Evolutionary conservation across 495 filamentous ascomycete genomes (phyloP).

Genomic region (Penicillium coffeae): DNA sequence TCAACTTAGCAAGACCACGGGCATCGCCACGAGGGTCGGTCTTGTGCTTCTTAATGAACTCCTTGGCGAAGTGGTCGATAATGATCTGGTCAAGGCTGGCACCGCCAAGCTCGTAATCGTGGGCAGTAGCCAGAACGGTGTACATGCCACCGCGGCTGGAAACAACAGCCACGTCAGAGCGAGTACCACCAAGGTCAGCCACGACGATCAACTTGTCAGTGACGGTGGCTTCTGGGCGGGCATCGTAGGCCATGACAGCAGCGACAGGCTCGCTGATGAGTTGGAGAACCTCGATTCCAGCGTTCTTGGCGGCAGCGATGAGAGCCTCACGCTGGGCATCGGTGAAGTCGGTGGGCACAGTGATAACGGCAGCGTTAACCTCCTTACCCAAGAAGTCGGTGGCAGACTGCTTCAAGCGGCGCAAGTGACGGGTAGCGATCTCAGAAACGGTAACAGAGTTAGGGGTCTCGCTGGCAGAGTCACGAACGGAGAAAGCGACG

Average conservation of each 20-base stretch:
- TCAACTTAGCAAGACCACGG: slow-evolving; percentile 83
- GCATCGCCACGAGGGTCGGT: slow-evolving; percentile 78
- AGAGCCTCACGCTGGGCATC: slow-evolving; percentile 82
- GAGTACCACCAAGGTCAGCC: slow-evolving; percentile 87
- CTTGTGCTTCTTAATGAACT: slow-evolving; percentile 94
- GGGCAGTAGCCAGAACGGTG: slow-evolving; percentile 86
- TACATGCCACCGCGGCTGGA: slow-evolving; percentile 93
- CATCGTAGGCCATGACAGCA: slow-evolving; percentile 88
- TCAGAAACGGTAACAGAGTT: slow-evolving; percentile 77
- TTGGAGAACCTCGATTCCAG: slow-evolving; percentile 86
- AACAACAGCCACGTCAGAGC: slow-evolving; percentile 87
- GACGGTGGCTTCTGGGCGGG: slow-evolving; percentile 67
- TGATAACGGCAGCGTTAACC: slow-evolving; percentile 88
- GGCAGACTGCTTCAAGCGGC: slow-evolving; percentile 75
- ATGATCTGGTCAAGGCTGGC: slow-evolving; percentile 79
- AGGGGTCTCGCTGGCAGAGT: slow-evolving; percentile 63
- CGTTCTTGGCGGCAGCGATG: slow-evolving; percentile 69
- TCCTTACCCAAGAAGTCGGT: slow-evolving; percentile 88
- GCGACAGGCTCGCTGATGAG: slow-evolving; percentile 91
- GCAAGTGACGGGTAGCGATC: slow-evolving; percentile 81
- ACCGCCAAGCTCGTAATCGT: slow-evolving; percentile 91
- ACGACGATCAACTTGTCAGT: slow-evolving; percentile 88
- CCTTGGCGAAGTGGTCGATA: slow-evolving; percentile 95
- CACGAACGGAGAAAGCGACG: slow-evolving; percentile 78
- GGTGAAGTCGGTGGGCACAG: slow-evolving; percentile 88